These are phyloP conservation scores for Hymenoscyphus occultus DNA, from an alignment of 2,329 filamentous ascomycete species.

Conservation along the genomic window DNA sequence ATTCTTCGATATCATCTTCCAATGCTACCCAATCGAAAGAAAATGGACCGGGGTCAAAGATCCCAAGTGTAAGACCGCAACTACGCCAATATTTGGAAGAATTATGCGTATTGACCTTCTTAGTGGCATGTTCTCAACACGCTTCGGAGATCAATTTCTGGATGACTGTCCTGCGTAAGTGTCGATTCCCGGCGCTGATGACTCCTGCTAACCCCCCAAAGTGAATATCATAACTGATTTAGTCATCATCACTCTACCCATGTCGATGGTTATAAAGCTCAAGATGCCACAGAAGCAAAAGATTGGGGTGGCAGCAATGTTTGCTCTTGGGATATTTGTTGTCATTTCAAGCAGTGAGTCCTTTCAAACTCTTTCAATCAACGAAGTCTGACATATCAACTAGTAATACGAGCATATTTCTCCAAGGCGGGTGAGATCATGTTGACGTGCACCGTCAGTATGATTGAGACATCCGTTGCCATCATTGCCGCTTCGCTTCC, in stretches of 20 bases:
- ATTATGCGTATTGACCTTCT: background rate
- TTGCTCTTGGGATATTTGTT: conserved; percentile 17
- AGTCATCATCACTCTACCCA: conserved; percentile 36
- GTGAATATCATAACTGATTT: conserved; percentile 19
- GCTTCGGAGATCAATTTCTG: conserved; percentile 20
- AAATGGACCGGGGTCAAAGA: conserved; percentile 14
- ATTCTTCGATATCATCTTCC: conserved; percentile 22
- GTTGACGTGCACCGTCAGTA: conserved; percentile 40
- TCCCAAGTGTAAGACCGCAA: background rate
- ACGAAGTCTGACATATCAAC: conserved; percentile 11
- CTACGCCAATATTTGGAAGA: background rate
- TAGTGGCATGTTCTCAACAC: conserved; percentile 12
- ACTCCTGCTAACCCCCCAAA: background rate
- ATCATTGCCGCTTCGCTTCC: conserved; percentile 36
- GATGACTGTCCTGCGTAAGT: conserved; percentile 15
- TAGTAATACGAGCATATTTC: conserved; percentile 38
- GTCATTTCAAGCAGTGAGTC: conserved; percentile 16
- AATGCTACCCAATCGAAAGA: conserved; percentile 17
- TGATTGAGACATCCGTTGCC: conserved; percentile 41
- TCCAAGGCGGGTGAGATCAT: conserved; percentile 38
- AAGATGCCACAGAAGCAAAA: conserved; percentile 31
- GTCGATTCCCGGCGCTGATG: background rate
- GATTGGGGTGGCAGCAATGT: conserved; percentile 17
- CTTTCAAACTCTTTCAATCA: conserved; percentile 11
- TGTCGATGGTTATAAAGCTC: conserved; percentile 38